Conservation (phyloP, 2,329 filamentous ascomycete genomes). For the Rhexocercosporidium sp. region DNA sequence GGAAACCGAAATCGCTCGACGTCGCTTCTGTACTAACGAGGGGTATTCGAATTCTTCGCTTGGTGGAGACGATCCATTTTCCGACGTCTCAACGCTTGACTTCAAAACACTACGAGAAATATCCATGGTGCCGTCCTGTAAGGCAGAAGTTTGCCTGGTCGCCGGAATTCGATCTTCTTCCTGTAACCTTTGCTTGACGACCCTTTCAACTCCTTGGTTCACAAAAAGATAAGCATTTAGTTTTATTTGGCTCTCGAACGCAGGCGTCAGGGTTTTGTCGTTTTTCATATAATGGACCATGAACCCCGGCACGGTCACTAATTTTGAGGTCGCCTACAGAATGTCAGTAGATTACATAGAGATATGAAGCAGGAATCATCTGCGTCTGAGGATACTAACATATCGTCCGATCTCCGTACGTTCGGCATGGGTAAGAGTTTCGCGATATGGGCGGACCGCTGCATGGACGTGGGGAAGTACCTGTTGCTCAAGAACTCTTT, state of each 20-base stretch:
- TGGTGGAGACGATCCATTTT: neutral
- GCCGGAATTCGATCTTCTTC: neutral
- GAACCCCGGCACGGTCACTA: constrained; percentile 6
- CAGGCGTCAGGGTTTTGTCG: constrained; percentile 1
- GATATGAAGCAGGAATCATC: neutral
- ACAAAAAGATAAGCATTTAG: constrained; percentile 4
- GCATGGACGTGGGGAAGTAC: constrained; percentile 25
- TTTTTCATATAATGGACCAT: neutral
- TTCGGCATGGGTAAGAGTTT: constrained; percentile 11
- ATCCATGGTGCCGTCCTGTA: neutral
- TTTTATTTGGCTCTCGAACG: neutral
- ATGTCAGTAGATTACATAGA: neutral
- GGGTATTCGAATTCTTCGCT: constrained; percentile 1
- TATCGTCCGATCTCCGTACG: constrained; percentile 22
- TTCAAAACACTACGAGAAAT: neutral
- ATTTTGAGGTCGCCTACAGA: constrained; percentile 8
- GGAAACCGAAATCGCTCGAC: constrained; percentile 1
- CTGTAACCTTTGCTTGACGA: neutral
- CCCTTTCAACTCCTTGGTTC: constrained; percentile 7
- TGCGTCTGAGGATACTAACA: constrained; percentile 10
- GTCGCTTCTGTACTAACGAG: neutral
- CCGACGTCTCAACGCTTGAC: neutral
- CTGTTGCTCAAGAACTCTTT: constrained; percentile 16
- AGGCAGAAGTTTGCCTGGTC: too few relatives aligned
- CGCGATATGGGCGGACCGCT: constrained; percentile 15